These are phyloP conservation scores for Coemansia sp. DNA, from an alignment of 192 early-diverging fungal species.

Conservation along the genomic window DNA sequence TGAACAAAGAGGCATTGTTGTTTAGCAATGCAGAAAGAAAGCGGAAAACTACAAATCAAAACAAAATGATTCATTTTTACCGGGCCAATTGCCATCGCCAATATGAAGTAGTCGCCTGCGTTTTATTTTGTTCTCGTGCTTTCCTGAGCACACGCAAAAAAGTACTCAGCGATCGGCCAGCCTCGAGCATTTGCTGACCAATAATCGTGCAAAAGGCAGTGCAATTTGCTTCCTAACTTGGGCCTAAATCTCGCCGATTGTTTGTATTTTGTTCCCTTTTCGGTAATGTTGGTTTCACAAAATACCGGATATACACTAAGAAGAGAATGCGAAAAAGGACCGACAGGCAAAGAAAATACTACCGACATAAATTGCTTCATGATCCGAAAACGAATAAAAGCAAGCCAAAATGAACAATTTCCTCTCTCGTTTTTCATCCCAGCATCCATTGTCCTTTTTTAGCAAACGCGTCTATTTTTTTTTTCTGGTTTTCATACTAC, in stretches of 20 bases:
- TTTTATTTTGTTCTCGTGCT: not conserved
- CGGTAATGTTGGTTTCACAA: not conserved
- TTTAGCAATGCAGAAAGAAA: not conserved
- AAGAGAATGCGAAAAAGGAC: not conserved
- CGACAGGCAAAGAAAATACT: not conserved
- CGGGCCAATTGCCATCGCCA: not conserved
- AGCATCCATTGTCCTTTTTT: not conserved
- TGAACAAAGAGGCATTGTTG: not conserved
- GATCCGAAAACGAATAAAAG: not conserved
- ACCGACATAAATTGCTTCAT: not conserved
- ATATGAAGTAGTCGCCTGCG: no score
- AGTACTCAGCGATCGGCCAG: not conserved
- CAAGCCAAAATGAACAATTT: not conserved
- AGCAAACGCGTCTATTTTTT: not conserved
- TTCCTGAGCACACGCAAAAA: no score
- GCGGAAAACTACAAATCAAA: not conserved
- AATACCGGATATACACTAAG: not conserved
- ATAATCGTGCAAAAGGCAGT: not conserved
- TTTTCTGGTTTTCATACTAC: not conserved
- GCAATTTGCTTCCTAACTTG: not conserved
- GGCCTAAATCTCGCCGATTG: not conserved
- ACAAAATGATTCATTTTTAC: not conserved
- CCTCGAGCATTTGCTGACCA: not conserved
- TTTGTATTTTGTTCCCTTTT: slow-evolving; percentile 1
- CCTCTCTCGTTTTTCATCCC: not conserved